Evolutionary conservation across 306 rosid genomes (phyloP).

Genomic region (Hylodesmum podocarpum): DNA sequence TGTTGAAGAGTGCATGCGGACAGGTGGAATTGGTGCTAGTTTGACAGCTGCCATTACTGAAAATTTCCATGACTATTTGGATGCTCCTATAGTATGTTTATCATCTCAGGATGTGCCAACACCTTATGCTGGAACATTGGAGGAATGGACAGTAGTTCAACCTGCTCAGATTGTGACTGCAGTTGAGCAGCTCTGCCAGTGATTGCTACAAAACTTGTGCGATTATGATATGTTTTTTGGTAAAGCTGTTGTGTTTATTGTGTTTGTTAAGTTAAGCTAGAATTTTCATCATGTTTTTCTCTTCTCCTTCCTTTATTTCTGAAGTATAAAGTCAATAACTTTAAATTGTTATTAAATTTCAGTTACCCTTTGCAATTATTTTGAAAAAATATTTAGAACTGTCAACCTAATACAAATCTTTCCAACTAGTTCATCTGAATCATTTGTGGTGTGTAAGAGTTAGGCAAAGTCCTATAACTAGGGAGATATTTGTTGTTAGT

Average conservation of each 20-base stretch:
- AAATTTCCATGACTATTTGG: slow-evolving; percentile 90
- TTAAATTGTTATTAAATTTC: slow-evolving; percentile 11
- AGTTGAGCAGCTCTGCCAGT: slow-evolving; percentile 89
- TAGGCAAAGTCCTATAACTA: not conserved
- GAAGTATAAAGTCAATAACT: not conserved
- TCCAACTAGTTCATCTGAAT: slow-evolving; percentile 1
- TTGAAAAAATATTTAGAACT: slow-evolving; percentile 10
- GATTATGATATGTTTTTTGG: slow-evolving; percentile 18
- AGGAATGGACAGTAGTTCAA: slow-evolving; percentile 93
- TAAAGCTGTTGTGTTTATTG: slow-evolving; percentile 26
- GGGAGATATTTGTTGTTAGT: slow-evolving; percentile 17
- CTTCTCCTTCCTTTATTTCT: slow-evolving; percentile 12
- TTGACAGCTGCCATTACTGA: slow-evolving; percentile 81
- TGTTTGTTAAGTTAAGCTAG: slow-evolving; percentile 29
- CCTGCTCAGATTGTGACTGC: slow-evolving; percentile 95
- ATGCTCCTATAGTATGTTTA: slow-evolving; percentile 80
- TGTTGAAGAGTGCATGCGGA: slow-evolving; percentile 97
- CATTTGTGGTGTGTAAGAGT: slow-evolving; percentile 13
- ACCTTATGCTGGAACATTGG: slow-evolving; percentile 88
- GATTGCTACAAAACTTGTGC: slow-evolving; percentile 12
- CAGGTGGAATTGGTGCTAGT: slow-evolving; percentile 96
- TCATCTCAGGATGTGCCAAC: slow-evolving; percentile 98
- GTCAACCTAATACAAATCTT: not conserved
- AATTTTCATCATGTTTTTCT: not conserved
- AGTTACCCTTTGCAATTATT: not conserved